Percentiles rank a stretch among this genome's conserved stretches.
These are phyloP conservation scores for Blakeslea trispora DNA, from an alignment of 371 early-diverging fungal genomes.

Conservation along the genomic window DNA sequence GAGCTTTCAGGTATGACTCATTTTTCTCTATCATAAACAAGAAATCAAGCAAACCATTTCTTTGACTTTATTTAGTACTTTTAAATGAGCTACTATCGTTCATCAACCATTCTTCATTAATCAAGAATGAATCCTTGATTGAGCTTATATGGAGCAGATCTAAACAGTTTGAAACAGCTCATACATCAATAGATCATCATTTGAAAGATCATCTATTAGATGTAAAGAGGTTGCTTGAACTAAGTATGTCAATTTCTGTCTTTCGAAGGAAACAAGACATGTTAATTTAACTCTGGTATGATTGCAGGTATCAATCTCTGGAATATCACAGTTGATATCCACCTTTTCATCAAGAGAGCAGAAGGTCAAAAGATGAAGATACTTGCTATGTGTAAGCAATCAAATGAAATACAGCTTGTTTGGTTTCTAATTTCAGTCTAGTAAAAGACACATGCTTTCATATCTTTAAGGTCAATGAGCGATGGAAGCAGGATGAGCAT, in stretches of 20 bases:
- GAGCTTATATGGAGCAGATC: constrained; percentile 12
- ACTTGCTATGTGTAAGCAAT: constrained; percentile 12
- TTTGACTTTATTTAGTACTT: constrained; percentile 1
- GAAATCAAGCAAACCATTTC: not conserved
- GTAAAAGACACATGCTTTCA: constrained; percentile 13
- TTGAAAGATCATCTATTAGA: not conserved
- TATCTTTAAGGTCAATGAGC: not conserved
- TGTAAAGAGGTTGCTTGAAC: not conserved
- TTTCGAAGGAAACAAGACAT: not conserved
- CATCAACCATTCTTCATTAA: not conserved
- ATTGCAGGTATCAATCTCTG: constrained; percentile 11
- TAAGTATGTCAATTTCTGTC: not conserved
- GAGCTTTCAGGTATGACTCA: constrained; percentile 3
- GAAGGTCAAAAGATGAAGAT: not conserved
- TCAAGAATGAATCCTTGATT: constrained; percentile 6
- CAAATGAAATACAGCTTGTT: not conserved
- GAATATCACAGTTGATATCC: constrained; percentile 9
- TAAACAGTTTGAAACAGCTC: not conserved
- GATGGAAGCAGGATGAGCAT: constrained; percentile 11
- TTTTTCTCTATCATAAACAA: not conserved
- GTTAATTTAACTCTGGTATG: not conserved
- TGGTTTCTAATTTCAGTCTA: not conserved
- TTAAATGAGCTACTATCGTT: constrained; percentile 5
- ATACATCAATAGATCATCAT: not conserved
- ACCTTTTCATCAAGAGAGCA: not conserved